These are phyloP conservation scores for Trematosphaeria pertusa DNA, from an alignment of 2,329 filamentous ascomycete genomes.

Conservation along the genomic window DNA sequence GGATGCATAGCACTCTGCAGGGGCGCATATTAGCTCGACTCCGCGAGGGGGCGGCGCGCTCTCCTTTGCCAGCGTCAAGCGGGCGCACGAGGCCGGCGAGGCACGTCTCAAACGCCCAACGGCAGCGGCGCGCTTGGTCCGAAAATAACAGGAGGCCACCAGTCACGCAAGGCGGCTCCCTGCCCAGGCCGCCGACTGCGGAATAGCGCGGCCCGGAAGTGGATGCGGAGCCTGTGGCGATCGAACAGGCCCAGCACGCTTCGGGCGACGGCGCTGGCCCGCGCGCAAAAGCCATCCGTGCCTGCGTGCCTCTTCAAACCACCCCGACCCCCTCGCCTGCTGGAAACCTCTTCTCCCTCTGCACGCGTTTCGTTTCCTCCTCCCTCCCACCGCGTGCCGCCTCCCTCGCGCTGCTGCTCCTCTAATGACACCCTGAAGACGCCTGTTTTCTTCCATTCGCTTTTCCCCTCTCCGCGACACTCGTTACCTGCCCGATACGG, in stretches of 20 bases:
- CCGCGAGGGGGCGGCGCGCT: background rate
- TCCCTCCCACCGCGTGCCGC: conserved; percentile 17
- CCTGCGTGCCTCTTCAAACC: conserved; percentile 9
- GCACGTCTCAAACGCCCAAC: conserved; percentile 1
- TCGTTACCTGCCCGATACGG: conserved; percentile 24
- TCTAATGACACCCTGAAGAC: conserved; percentile 18
- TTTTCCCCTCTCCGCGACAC: conserved; percentile 28
- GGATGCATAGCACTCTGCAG: background rate
- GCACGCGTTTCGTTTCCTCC: conserved; percentile 22
- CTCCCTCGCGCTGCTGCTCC: conserved; percentile 26
- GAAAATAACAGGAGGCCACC: conserved; percentile 7
- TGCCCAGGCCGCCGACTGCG: background rate
- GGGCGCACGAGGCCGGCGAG: background rate
- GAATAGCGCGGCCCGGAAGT: conserved; percentile 1
- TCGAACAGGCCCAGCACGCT: conserved; percentile 6
- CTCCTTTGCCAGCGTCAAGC: background rate
- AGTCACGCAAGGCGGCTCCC: conserved; percentile 1
- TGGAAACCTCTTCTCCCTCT: conserved; percentile 2
- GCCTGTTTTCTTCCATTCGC: conserved; percentile 18
- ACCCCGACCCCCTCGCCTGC: background rate
- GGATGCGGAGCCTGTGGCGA: conserved; percentile 2
- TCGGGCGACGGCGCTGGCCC: conserved; percentile 1
- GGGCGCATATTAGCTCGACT: background rate
- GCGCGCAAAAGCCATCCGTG: background rate
- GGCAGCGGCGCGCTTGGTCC: background rate